Evolutionary conservation across 2,329 filamentous ascomycete genomes (phyloP).

Genomic region (Aspergillus neotritici): DNA sequence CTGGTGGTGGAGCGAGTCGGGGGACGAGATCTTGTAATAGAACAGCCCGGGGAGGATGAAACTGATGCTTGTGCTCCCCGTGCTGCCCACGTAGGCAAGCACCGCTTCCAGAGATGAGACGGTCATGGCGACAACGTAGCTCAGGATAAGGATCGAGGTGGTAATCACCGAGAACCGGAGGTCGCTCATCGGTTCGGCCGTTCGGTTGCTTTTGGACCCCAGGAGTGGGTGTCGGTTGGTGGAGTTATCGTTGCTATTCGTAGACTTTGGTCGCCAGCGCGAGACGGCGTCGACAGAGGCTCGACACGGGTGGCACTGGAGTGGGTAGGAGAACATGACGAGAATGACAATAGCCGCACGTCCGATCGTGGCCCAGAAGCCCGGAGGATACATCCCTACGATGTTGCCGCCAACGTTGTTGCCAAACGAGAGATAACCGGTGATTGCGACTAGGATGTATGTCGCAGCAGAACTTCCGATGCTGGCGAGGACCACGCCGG

Average conservation of each 20-base stretch:
- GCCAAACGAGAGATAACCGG: constrained; percentile 92
- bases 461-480: constrained; percentile 83
- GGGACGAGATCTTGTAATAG: constrained; percentile 96
- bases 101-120: constrained; percentile 86
- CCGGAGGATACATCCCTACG: constrained; percentile 78
- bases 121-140: constrained; percentile 84
- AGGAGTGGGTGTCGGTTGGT: constrained; percentile 42
- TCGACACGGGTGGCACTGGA: constrained; percentile 92
- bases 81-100: constrained; percentile 89
- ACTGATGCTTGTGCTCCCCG: constrained; percentile 89
- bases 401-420: constrained; percentile 88
- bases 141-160: constrained; percentile 73
- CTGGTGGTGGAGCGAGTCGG: constrained; percentile 80
- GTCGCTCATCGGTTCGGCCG: constrained; percentile 68
- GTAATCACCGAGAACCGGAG: constrained; percentile 84
- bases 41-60: constrained; percentile 95
- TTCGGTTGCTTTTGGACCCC: constrained; percentile 35
- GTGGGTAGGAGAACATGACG: constrained; percentile 91
- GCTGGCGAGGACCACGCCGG: constrained; percentile 71
- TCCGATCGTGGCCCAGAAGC: constrained; percentile 80
- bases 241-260: constrained; percentile 37
- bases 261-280: constrained; percentile 68
- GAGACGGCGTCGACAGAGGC: constrained; percentile 93
- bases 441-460: constrained; percentile 88
- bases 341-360: constrained; percentile 93